These are phyloP conservation scores for Geranium brycei DNA, from an alignment of 345 rosid species.

Conservation along the genomic window DNA sequence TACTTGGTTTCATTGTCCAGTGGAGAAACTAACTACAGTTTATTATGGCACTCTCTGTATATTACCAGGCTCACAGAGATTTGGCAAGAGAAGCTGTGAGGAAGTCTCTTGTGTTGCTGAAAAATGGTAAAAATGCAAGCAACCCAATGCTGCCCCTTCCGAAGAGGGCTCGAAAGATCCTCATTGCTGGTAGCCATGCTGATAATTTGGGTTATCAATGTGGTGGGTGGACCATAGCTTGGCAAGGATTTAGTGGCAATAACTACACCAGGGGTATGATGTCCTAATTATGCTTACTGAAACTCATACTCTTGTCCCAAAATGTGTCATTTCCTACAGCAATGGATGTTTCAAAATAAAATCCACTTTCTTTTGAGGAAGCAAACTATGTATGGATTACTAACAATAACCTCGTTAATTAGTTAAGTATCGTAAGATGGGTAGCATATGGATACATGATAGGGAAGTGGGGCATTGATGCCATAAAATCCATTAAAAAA, in stretches of 20 bases:
- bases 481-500: too few relatives aligned
- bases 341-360: too few relatives aligned
- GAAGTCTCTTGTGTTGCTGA: conserved; percentile 85
- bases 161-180: conserved; percentile 57
- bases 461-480: too few relatives aligned
- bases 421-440: too few relatives aligned
- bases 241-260: conserved; percentile 84
- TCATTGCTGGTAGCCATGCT: conserved; percentile 85
- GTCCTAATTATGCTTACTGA: neutral
- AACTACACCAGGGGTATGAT: conserved; percentile 50
- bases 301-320: neutral
- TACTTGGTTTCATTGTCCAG: neutral
- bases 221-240: conserved; percentile 92
- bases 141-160: conserved; percentile 72
- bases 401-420: too few relatives aligned
- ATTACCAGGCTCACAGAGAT: conserved; percentile 65
- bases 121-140: conserved; percentile 53
- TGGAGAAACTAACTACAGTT: neutral
- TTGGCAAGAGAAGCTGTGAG: conserved; percentile 96
- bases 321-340: too few relatives aligned
- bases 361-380: too few relatives aligned
- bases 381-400: too few relatives aligned
- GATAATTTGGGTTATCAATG: conserved; percentile 92
- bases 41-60: conserved; percentile 7
- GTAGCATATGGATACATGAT: too few relatives aligned